Base-by-base conservation (phyloP, 108 stramenopile species). In the Seminavis robusta region DNA sequence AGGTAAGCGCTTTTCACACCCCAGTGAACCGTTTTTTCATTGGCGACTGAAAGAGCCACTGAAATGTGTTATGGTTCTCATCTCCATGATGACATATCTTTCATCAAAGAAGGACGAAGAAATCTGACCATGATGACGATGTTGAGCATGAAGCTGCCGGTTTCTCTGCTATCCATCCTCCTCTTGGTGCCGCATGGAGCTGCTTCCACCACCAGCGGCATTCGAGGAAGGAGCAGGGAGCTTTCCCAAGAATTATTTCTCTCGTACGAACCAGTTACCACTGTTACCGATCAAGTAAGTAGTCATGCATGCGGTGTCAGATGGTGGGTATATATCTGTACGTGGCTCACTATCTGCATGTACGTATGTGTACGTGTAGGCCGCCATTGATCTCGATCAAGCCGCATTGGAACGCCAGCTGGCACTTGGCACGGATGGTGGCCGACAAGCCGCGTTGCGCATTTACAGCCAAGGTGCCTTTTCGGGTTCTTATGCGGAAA, bases 331-430 rank as follows among this genome's bases (percentile, higher is more conserved):
- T 16, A 28, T 26, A 6, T 48, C 28, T 4, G 3, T 27, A 3
- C n/a, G 25, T 27, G 25, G 25, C 17, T 15, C 28, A 23, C 24
- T 23, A 6, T 24, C 28, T 43, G 5, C 16, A 16, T 9, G 32
- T 39, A n/a, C 10, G 4, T 6, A n/a, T 9, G 4, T 47, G 0
- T 24, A 25, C 21, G 13, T n/a, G 15, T 42, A 74, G 66, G 59
- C 56, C 33, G 74, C 83, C 20, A 73, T 92, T 50, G 90, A 88
- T 59, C 63, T 76, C 4, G 90, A 92, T 64, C 84, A 88, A 73
- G 41, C 21, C 17, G 76, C 65, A 7, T 80, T 92, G 24, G 82
- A 84, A 28, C 42, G 28, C 10, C 48, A 52, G 11, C 66, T 86
- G 5, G 41, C 34, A 2, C 30, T 46, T 11, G 66, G 56, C 23